Evolutionary conservation across 2,329 filamentous ascomycete species (phyloP), one percentile per base, ranked within the genome.

Genomic region (Leptographium flavum): DNA sequence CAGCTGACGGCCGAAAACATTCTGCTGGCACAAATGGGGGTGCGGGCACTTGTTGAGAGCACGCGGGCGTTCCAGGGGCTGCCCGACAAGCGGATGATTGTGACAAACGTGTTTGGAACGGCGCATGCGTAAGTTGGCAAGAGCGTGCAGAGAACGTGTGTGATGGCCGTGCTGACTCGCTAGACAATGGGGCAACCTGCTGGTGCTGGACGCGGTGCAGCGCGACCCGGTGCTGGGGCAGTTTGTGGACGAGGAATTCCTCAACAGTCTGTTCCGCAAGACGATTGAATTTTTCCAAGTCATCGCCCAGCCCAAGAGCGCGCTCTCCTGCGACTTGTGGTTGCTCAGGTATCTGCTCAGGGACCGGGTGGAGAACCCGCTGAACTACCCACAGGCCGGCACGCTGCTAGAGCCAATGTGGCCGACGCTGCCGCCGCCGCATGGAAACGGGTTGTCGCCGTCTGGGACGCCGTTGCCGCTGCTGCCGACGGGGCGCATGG

Each of bases 71-170:
- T 96, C 58, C 71, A 82, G 50, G 68, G 70, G 2, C 69, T 84
- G 23, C 68, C 74, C 15, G 63, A 66, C n/a, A 63, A 74, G 49
- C 76, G 87, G 27, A 76, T 84, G 9, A 81, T 95, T 43, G 80
- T 96, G 45, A 96, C 90, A n/a, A 96, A 95, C 55, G 81, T 94
- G 22, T 94, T 94, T 63, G 88, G 90, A 43, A 96, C 90, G 17
- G 83, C 87, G 50, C 90, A 95, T 70, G 88, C 90, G 85, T 94
- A 83, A 76, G 86, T 78, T 11, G 17, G 33, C 11, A 19, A 33
- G 14, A 25, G 19, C 3, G 4, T 10, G n/a, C n/a, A 5, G 4
- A 3, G 21, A 21, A 15, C 8, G 8, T 7, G 1, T 19, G 19
- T 31, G 7, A 15, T 10, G 23, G 10, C 13, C 10, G 3, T n/a